Evolutionary conservation across 345 rosid genomes (phyloP).

Genomic region (Salix purpurea): DNA sequence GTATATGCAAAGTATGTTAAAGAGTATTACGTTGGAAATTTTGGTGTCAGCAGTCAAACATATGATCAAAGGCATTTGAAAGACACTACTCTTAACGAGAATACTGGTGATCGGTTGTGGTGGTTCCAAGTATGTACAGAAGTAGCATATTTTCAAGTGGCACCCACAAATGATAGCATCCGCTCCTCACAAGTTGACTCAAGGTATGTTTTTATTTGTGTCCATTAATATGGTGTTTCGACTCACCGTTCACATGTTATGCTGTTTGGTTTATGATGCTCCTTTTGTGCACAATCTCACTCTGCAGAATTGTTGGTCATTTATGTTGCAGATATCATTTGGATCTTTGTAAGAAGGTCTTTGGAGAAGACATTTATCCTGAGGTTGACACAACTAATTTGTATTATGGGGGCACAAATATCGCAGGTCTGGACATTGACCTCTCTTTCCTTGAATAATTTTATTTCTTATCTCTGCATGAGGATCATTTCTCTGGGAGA

Average conservation of each 20-base stretch:
- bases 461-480: neutral
- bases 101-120: conserved; percentile 55
- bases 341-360: conserved; percentile 74
- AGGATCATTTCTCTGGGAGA: neutral
- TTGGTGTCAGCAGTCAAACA: conserved; percentile 38
- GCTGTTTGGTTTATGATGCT: no score
- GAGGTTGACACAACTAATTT: conserved; percentile 64
- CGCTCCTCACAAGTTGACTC: conserved; percentile 80
- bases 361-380: conserved; percentile 67
- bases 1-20: conserved; percentile 66
- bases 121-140: conserved; percentile 96
- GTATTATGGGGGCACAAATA: conserved; percentile 77
- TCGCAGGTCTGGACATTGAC: conserved; percentile 50
- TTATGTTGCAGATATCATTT: conserved; percentile 58
- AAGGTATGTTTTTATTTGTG: conserved; percentile 30
- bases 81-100: conserved; percentile 28
- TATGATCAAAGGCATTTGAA: conserved; percentile 61
- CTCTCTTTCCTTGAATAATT: neutral
- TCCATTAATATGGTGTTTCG: no score
- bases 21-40: conserved; percentile 45
- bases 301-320: no score
- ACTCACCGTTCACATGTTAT: no score
- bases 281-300: no score
- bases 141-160: conserved; percentile 87
- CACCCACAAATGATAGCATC: conserved; percentile 72